A percentile compares a stretch with the other conserved stretches of the same genome.
These are phyloP conservation scores for Lachancea sp. DNA, from an alignment of 805 yeast species.

Conservation along the genomic window DNA sequence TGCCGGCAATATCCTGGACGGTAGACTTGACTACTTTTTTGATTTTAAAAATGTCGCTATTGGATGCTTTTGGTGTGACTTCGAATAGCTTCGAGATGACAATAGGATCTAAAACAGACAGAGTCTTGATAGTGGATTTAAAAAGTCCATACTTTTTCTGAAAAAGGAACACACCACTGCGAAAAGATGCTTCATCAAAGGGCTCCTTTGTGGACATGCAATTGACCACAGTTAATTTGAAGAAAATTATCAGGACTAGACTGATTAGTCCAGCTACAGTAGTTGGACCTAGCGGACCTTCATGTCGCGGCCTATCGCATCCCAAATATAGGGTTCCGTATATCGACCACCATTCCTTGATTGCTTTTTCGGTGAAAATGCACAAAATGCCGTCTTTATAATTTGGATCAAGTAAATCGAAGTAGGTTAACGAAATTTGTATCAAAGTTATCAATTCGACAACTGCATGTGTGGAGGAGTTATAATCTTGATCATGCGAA, in stretches of 20 bases:
- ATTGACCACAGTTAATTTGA: conserved; percentile 55
- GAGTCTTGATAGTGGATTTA: conserved; percentile 20
- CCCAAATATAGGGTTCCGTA: conserved; percentile 44
- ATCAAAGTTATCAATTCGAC: conserved; percentile 65
- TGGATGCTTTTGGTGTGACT: conserved; percentile 41
- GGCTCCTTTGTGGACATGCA: conserved; percentile 73
- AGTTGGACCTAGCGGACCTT: conserved; percentile 53
- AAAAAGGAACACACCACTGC: conserved; percentile 62
- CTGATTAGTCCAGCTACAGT: conserved; percentile 80
- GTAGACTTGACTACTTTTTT: conserved; percentile 67
- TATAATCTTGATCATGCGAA: conserved; percentile 6
- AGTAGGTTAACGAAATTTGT: conserved; percentile 74
- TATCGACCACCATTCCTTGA: conserved; percentile 73
- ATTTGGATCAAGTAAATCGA: conserved; percentile 58
- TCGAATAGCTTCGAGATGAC: conserved; percentile 46
- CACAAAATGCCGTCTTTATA: conserved; percentile 85
- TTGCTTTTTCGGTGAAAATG: conserved; percentile 64
- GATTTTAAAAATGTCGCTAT: conserved; percentile 43
- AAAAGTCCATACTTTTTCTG: conserved; percentile 62
- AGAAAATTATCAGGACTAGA: conserved; percentile 58
- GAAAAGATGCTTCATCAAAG: conserved; percentile 64
- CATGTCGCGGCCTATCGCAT: conserved; percentile 33
- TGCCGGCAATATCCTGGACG: conserved; percentile 56
- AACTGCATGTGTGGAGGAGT: conserved; percentile 46
- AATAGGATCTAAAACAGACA: conserved; percentile 48